phyloP scores from a whole-genome alignment of 768 basidiomycete species.

The Lyophyllum atratum region DNA sequence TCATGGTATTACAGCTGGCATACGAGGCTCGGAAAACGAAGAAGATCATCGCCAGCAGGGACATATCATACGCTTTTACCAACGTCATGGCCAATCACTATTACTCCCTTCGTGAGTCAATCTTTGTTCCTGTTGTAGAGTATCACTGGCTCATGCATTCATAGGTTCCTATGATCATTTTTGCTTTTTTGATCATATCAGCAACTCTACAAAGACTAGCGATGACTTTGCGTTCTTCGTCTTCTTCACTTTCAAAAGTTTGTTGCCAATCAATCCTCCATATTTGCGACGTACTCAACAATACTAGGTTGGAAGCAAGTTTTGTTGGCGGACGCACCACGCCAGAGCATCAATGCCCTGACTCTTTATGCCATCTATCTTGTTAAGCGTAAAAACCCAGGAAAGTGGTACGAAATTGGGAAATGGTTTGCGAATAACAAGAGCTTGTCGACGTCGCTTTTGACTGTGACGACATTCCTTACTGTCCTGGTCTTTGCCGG shows the following conservation, averaged over 20 bases:
- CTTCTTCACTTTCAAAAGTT: conserved; percentile 99
- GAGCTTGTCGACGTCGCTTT: conserved; percentile 70
- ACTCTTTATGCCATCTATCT: conserved; percentile 90
- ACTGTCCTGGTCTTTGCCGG: conserved; percentile 88
- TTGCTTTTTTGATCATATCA: conserved; percentile 97
- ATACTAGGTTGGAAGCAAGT: conserved; percentile 81
- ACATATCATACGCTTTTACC: conserved; percentile 98
- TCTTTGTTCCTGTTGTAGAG: background rate
- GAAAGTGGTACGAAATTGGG: conserved; percentile 65
- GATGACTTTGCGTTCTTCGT: conserved; percentile 99
- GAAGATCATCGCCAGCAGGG: conserved; percentile 92
- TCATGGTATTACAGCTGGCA: conserved; percentile 55
- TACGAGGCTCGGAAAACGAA: conserved; percentile 93
- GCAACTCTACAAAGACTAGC: conserved; percentile 91
- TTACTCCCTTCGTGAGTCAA: conserved; percentile 83
- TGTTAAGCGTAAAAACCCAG: conserved; percentile 37
- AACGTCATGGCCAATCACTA: conserved; percentile 97
- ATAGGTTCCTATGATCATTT: conserved; percentile 94
- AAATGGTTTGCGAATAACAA: conserved; percentile 81
- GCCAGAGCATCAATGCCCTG: conserved; percentile 96
- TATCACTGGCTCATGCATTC: conserved; percentile 11
- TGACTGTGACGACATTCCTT: conserved; percentile 88
- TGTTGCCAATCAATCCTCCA: conserved; percentile 23
- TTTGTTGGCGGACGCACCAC: conserved; percentile 90
- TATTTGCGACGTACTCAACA: background rate